A percentile compares a stretch with the other conserved stretches of the same genome.
phyloP scores from a whole-genome alignment of 23 red algal genomes.

The Gracilaria domingensis region DNA sequence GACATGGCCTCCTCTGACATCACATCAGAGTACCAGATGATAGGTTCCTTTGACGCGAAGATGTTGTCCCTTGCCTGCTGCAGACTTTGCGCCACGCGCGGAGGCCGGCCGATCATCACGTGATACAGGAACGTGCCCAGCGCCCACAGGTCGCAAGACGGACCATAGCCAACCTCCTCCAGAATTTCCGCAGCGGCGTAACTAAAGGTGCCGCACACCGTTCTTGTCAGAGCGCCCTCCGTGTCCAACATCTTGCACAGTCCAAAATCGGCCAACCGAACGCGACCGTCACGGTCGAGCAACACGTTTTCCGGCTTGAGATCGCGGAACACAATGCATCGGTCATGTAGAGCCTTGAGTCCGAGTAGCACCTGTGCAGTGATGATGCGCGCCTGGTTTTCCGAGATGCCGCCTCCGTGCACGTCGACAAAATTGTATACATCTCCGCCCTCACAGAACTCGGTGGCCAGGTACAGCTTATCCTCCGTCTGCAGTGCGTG shows the following conservation, averaged over 20 bases:
- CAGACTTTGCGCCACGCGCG: slow-evolving; percentile 68
- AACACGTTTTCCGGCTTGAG: slow-evolving; percentile 96
- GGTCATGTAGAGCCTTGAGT: slow-evolving; percentile 83
- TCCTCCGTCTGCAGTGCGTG: slow-evolving; percentile 90
- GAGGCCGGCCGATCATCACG: slow-evolving; percentile 82
- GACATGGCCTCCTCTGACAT: slow-evolving; percentile 82
- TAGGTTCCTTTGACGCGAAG: slow-evolving; percentile 68
- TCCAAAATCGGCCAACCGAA: slow-evolving; percentile 93
- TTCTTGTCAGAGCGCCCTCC: slow-evolving; percentile 53
- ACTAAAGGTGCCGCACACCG: slow-evolving; percentile 89
- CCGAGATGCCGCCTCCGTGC: slow-evolving; percentile 67
- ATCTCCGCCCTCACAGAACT: slow-evolving; percentile 96
- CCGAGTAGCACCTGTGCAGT: slow-evolving; percentile 86
- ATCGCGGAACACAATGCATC: slow-evolving; percentile 79
- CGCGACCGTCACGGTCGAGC: slow-evolving; percentile 75
- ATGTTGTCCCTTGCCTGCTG: slow-evolving; percentile 71
- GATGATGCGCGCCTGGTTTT: slow-evolving; percentile 79
- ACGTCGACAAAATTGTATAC: slow-evolving; percentile 85
- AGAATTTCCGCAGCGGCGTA: slow-evolving; percentile 92
- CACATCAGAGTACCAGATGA: slow-evolving; percentile 79
- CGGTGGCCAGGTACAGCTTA: slow-evolving; percentile 91
- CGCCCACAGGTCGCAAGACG: slow-evolving; percentile 83
- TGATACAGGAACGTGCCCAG: slow-evolving; percentile 92
- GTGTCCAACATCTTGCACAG: slow-evolving; percentile 84
- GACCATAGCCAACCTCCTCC: slow-evolving; percentile 69